phyloP scores from a whole-genome alignment of 306 rosid species.

The Lablab purpureus region DNA sequence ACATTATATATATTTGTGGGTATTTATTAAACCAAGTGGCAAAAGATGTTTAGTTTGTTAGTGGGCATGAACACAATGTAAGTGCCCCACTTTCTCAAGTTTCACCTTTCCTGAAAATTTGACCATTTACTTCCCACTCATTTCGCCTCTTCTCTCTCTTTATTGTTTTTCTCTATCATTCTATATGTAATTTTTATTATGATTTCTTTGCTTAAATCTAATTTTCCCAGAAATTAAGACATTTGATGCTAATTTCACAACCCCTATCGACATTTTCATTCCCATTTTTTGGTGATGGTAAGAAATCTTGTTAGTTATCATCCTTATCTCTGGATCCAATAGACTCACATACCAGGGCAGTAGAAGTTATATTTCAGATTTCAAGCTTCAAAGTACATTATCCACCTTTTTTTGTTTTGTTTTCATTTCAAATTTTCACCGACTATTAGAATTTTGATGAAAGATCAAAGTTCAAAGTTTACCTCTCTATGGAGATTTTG shows the following conservation, averaged over 20 bases:
- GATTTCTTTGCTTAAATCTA: slow-evolving; percentile 35
- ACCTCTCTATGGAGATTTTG: slow-evolving; percentile 80
- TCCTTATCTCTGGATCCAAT: neutral
- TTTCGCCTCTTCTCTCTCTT: slow-evolving; percentile 58
- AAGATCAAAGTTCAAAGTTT: slow-evolving; percentile 58
- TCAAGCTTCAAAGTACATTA: slow-evolving; percentile 18
- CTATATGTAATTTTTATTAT: slow-evolving; percentile 37
- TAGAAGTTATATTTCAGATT: slow-evolving; percentile 18
- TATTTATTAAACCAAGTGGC: slow-evolving; percentile 7
- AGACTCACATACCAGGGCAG: slow-evolving; percentile 10
- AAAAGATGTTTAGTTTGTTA: neutral
- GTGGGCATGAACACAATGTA: slow-evolving; percentile 16
- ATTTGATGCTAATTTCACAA: slow-evolving; percentile 31
- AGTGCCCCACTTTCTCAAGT: slow-evolving; percentile 20
- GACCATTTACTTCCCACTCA: slow-evolving; percentile 67
- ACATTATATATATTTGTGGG: neutral
- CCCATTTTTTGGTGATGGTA: neutral
- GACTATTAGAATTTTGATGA: slow-evolving; percentile 69
- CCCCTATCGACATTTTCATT: slow-evolving; percentile 12
- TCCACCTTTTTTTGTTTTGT: neutral
- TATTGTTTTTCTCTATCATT: slow-evolving; percentile 40
- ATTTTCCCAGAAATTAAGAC: slow-evolving; percentile 26
- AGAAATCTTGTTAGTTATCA: neutral
- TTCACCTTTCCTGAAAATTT: slow-evolving; percentile 36
- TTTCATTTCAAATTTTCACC: slow-evolving; percentile 15